These are phyloP conservation scores for Grosmannia huntii DNA, from an alignment of 2,329 filamentous ascomycete genomes.

Conservation along the genomic window DNA sequence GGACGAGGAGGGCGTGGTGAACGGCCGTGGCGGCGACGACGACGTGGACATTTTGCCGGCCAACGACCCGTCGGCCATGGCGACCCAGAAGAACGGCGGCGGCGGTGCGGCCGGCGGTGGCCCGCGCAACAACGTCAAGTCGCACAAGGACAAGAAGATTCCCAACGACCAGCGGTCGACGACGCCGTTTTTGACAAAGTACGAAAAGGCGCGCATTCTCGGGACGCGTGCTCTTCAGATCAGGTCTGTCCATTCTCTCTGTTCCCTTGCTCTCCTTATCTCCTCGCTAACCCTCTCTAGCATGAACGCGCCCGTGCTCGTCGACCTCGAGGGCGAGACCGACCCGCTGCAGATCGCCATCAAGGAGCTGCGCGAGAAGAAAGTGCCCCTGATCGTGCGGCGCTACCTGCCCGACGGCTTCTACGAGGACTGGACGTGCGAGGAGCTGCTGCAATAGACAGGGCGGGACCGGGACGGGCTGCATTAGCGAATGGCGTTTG, in stretches of 20 bases:
- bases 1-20: slow-evolving; percentile 38
- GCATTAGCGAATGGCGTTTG: slow-evolving; percentile 16
- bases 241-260: slow-evolving; percentile 48
- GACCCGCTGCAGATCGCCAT: slow-evolving; percentile 95
- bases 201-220: slow-evolving; percentile 85
- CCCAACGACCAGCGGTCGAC: slow-evolving; percentile 78
- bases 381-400: slow-evolving; percentile 90
- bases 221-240: slow-evolving; percentile 92
- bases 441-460: slow-evolving; percentile 62
- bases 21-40: slow-evolving; percentile 38
- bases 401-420: slow-evolving; percentile 94
- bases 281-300: no score
- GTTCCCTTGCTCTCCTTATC: no score
- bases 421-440: slow-evolving; percentile 99
- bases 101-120: slow-evolving; percentile 41
- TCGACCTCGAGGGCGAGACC: slow-evolving; percentile 94
- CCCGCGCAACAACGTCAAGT: slow-evolving; percentile 38
- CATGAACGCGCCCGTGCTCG: slow-evolving; percentile 94
- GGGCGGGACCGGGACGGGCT: background rate
- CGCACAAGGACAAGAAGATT: slow-evolving; percentile 73
- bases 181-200: slow-evolving; percentile 99
- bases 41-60: slow-evolving; percentile 46
- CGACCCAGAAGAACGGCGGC: slow-evolving; percentile 28
- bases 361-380: slow-evolving; percentile 96
- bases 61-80: slow-evolving; percentile 48